phyloP scores from a whole-genome alignment of 352 stramenopile genomes.

The Phytophthora pluvialis region DNA sequence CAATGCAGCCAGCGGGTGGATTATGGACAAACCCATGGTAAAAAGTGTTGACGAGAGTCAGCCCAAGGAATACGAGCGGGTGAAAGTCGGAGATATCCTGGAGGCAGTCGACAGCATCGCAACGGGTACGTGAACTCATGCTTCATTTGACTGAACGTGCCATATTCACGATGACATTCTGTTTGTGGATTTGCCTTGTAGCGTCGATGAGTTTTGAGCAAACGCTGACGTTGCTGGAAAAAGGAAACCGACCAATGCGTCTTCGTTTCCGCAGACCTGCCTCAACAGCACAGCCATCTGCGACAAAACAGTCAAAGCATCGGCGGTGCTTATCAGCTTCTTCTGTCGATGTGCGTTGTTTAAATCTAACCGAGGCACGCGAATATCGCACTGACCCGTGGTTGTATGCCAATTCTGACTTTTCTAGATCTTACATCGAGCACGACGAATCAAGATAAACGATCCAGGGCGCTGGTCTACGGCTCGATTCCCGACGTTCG shows the following conservation, averaged over 20 bases:
- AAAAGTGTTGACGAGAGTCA: conserved; percentile 33
- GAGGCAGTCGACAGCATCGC: conserved; percentile 78
- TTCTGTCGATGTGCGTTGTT: conserved; percentile 53
- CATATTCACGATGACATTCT: conserved; percentile 2
- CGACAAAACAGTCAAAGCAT: conserved; percentile 18
- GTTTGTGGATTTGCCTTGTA: conserved; percentile 24
- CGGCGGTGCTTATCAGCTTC: conserved; percentile 29
- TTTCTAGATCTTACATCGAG: conserved; percentile 71
- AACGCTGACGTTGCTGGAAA: conserved; percentile 58
- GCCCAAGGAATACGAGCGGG: conserved; percentile 45
- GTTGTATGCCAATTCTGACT: conserved; percentile 2
- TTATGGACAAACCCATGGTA: conserved; percentile 66
- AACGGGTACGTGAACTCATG: conserved; percentile 42
- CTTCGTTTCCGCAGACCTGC: conserved; percentile 61
- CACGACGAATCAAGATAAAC: conserved; percentile 66
- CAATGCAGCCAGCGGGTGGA: conserved; percentile 39
- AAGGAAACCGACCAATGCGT: conserved; percentile 61
- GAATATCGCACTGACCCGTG: neutral
- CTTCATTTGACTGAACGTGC: neutral
- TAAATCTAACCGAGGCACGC: neutral
- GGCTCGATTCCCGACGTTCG: conserved; percentile 59
- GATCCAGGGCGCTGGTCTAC: conserved; percentile 72
- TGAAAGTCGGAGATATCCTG: conserved; percentile 72
- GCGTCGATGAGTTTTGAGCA: conserved; percentile 69
- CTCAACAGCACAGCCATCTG: conserved; percentile 16